A percentile compares a stretch with the other conserved stretches of the same genome.
Conservation (phyloP, 352 stramenopile genomes). For the Globisporangium yorkense region DNA sequence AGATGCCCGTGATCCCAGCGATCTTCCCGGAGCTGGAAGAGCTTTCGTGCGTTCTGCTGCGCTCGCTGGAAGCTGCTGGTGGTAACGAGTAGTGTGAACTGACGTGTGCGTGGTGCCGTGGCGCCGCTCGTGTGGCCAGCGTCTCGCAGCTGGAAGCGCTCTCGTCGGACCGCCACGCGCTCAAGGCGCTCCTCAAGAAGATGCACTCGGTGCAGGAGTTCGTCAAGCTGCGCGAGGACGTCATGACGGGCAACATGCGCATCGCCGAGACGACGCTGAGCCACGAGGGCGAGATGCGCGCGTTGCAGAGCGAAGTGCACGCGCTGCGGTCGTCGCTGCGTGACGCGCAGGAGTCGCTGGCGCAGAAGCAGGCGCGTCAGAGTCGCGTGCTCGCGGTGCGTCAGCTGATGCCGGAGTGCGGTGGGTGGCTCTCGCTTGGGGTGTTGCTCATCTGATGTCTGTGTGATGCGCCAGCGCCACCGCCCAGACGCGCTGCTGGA, state of each 20-base stretch:
- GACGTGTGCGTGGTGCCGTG: conserved; percentile 1
- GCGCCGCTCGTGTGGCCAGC: conserved; percentile 4
- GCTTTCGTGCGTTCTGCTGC: conserved; percentile 47
- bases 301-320: conserved; percentile 47
- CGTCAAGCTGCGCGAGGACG: conserved; percentile 59
- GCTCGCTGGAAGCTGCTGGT: background rate
- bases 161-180: conserved; percentile 41
- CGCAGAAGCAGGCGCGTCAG: conserved; percentile 65
- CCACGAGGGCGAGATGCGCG: conserved; percentile 44
- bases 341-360: conserved; percentile 44
- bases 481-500: conserved; percentile 67
- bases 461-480: conserved; percentile 32
- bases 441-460: background rate
- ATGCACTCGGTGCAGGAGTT: conserved; percentile 65
- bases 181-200: conserved; percentile 61
- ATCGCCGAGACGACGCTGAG: conserved; percentile 65
- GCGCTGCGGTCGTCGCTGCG: conserved; percentile 40
- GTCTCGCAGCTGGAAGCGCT: conserved; percentile 57
- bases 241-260: conserved; percentile 73
- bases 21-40: conserved; percentile 74
- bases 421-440: no score
- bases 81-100: background rate
- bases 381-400: conserved; percentile 63
- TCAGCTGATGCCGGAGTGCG: background rate
- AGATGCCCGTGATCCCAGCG: conserved; percentile 70